A percentile compares a stretch with the other conserved stretches of the same genome.
Conservation (phyloP, 345 rosid genomes). For the Hevea brasiliensis region DNA sequence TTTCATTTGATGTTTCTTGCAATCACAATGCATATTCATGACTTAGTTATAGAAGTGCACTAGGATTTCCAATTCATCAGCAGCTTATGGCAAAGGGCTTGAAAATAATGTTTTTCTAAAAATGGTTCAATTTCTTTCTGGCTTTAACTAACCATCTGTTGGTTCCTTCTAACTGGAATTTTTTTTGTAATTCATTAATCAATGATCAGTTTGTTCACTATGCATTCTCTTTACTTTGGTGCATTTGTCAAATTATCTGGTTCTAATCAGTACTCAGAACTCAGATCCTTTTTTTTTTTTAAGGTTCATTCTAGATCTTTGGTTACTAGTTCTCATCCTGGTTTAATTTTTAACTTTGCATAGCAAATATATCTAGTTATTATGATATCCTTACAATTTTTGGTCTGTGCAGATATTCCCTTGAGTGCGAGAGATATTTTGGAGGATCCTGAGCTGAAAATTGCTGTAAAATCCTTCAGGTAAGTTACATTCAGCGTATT, state of each 20-base stretch:
- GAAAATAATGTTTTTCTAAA: not conserved
- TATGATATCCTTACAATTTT: constrained; percentile 14
- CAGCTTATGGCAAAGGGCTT: not conserved
- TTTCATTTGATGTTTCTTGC: too few species aligned
- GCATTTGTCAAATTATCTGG: not conserved
- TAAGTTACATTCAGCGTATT: constrained; percentile 18
- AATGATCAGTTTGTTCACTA: constrained; percentile 1
- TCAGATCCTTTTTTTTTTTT: too few species aligned
- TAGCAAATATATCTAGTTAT: not conserved
- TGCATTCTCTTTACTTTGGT: not conserved
- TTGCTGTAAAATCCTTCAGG: constrained; percentile 87
- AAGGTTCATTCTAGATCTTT: not conserved
- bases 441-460: constrained; percentile 82
- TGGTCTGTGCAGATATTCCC: constrained; percentile 61
- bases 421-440: constrained; percentile 82
- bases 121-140: not conserved
- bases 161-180: not conserved
- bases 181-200: too few species aligned
- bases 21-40: not conserved
- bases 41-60: not conserved
- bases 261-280: too few species aligned
- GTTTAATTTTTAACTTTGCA: constrained; percentile 5
- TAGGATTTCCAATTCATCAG: not conserved
- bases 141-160: not conserved
- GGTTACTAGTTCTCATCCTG: not conserved